Evolutionary conservation across 352 stramenopile genomes (phyloP), one percentile per base, ranked within the genome.

Genomic region (Phytopythium aichiense): DNA sequence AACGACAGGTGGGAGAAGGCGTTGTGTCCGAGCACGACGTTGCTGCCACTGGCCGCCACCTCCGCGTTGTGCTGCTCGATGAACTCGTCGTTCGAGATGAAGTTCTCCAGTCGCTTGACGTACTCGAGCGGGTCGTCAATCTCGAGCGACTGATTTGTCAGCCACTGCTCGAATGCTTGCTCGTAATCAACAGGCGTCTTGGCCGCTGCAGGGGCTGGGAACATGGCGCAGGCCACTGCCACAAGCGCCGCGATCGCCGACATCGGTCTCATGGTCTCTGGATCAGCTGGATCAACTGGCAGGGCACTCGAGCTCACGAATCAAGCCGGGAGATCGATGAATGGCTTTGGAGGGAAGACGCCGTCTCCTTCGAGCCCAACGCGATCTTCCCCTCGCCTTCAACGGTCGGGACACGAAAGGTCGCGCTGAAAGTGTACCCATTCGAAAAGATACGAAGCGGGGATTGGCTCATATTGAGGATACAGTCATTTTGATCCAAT

Each of bases 1-100:
- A 90, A 85, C 20, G 92, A 96, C 79, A 99, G 74, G 73, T 99
- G 91, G 8, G 94, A 98, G 72, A 68, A 76, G 57, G 61, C 62
- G 43, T 82, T 81, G 65, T 78, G 73, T 33, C 63, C 71, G 38
- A 78, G 63, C 38, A 51, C 38, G 54, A 60, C 54, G 37, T 13
- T 51, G 54, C 40, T 28, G 37, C 38, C 30, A 7, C 13, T 6
- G 1, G 38, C 33, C 22, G 37, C 23, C 22, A 59, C 54, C 8
- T 40, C 35, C 7, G 18, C 72, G 60, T 97, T 97, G 69, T 94
- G 79, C 71, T 95, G 90, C 23, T 69, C 11, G 55, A 92, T 89
- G 68, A 96, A 98, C 59, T 95, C 73, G 63, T 96, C 84, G 66
- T 94, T 94, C 46, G 68, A 66, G 51, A 94, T 92, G 68, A 86